A percentile compares a stretch with the other conserved stretches of the same genome.
phyloP scores from a whole-genome alignment of 306 rosid species.

The Hippophae rhamnoides region DNA sequence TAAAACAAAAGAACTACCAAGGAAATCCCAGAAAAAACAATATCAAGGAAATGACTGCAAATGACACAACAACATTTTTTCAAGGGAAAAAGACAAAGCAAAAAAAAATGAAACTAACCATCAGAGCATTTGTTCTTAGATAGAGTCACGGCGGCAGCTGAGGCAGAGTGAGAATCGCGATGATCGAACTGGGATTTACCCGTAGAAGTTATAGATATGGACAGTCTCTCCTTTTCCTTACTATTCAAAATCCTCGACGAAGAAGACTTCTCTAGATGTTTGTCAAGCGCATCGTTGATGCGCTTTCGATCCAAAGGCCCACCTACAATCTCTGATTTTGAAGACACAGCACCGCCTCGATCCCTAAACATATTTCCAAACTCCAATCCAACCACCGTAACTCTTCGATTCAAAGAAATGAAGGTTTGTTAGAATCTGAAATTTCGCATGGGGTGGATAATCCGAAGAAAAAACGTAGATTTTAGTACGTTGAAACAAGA shows the following conservation, averaged over 20 bases:
- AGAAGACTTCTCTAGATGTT: slow-evolving; percentile 54
- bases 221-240: slow-evolving; percentile 45
- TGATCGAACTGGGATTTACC: slow-evolving; percentile 55
- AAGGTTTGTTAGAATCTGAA: slow-evolving; percentile 7
- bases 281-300: slow-evolving; percentile 60
- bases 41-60: too few species aligned
- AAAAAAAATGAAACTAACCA: slow-evolving; percentile 22
- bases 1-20: too few species aligned
- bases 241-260: slow-evolving; percentile 35
- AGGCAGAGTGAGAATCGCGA: slow-evolving; percentile 29
- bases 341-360: slow-evolving; percentile 43
- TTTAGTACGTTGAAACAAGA: not conserved
- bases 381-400: not conserved
- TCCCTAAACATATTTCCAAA: slow-evolving; percentile 38
- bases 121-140: slow-evolving; percentile 48
- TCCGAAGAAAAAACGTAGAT: not conserved
- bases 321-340: slow-evolving; percentile 45
- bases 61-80: too few species aligned
- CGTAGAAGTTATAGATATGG: slow-evolving; percentile 43
- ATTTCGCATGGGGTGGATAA: not conserved
- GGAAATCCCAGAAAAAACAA: too few species aligned
- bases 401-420: not conserved
- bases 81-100: not conserved
- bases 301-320: slow-evolving; percentile 53
- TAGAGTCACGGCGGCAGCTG: slow-evolving; percentile 23